Evolutionary conservation across 192 early-diverging fungal species (phyloP).

Genomic region (Coemansia sp.): DNA sequence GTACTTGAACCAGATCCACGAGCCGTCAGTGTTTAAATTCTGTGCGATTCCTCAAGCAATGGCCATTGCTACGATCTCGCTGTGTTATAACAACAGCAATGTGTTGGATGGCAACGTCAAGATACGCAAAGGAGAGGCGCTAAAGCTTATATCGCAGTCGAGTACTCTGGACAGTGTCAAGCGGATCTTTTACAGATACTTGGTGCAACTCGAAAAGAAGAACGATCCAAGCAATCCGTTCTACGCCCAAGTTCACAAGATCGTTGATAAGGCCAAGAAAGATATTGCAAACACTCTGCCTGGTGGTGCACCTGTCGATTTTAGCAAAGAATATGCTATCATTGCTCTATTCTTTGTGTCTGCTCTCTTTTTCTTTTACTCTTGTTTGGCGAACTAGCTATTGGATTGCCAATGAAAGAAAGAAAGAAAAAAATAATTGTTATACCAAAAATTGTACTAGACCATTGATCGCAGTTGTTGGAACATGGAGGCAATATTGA

Average conservation of each 20-base stretch:
- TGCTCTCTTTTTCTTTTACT: slow-evolving; percentile 33
- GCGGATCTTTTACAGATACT: slow-evolving; percentile 67
- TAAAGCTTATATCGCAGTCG: slow-evolving; percentile 68
- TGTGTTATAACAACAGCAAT: slow-evolving; percentile 85
- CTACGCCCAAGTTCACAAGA: slow-evolving; percentile 63
- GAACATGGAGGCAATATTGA: too few relatives aligned
- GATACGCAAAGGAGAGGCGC: slow-evolving; percentile 87
- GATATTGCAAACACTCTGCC: slow-evolving; percentile 47
- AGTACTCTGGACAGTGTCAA: slow-evolving; percentile 63
- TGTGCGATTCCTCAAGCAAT: slow-evolving; percentile 99
- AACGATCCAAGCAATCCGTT: slow-evolving; percentile 65
- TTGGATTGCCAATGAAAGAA: not conserved
- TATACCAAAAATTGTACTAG: too few relatives aligned
- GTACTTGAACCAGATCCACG: slow-evolving; percentile 77
- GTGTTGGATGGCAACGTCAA: slow-evolving; percentile 85
- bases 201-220: slow-evolving; percentile 64
- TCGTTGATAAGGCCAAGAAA: slow-evolving; percentile 56
- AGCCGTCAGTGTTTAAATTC: slow-evolving; percentile 88
- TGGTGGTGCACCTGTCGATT: slow-evolving; percentile 49
- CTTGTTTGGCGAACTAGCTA: slow-evolving; percentile 17
- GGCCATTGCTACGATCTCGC: slow-evolving; percentile 90
- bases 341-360: slow-evolving; percentile 36
- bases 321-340: slow-evolving; percentile 45
- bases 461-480: too few relatives aligned
- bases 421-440: not conserved